Evolutionary conservation across 345 rosid species (phyloP).

Genomic region (Arabis alpina): DNA sequence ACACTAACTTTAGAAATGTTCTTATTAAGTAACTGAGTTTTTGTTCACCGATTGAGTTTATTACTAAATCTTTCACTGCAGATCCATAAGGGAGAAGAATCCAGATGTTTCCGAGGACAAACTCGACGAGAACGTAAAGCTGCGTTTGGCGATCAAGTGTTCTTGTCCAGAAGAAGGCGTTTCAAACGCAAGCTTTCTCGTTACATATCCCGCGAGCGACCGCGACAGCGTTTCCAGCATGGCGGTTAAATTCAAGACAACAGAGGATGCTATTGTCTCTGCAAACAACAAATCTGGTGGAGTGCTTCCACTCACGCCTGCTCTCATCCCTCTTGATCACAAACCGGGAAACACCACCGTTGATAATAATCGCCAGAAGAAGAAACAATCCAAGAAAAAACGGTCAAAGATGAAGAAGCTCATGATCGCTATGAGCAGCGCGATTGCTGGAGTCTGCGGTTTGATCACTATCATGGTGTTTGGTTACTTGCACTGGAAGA

Average conservation of each 20-base stretch:
- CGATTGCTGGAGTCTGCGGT: constrained; percentile 54
- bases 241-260: constrained; percentile 64
- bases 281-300: constrained; percentile 56
- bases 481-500: constrained; percentile 53
- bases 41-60: not conserved
- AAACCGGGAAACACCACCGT: constrained; percentile 44
- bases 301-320: constrained; percentile 53
- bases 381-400: constrained; percentile 32
- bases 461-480: constrained; percentile 42
- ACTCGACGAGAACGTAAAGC: constrained; percentile 48
- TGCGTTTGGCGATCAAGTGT: constrained; percentile 64
- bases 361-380: constrained; percentile 42
- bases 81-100: constrained; percentile 59
- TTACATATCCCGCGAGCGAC: constrained; percentile 64
- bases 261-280: constrained; percentile 62
- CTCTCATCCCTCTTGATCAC: constrained; percentile 64
- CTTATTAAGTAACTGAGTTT: no score
- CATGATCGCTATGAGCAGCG: constrained; percentile 59
- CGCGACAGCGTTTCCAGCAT: constrained; percentile 62
- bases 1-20: not conserved
- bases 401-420: constrained; percentile 59
- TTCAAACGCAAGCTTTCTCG: constrained; percentile 46
- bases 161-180: constrained; percentile 57
- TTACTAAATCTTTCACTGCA: not conserved
- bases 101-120: constrained; percentile 52